These are phyloP conservation scores for Papiliotrema nemorosa DNA, from an alignment of 1,284 basidiomycete species.

Conservation along the genomic window DNA sequence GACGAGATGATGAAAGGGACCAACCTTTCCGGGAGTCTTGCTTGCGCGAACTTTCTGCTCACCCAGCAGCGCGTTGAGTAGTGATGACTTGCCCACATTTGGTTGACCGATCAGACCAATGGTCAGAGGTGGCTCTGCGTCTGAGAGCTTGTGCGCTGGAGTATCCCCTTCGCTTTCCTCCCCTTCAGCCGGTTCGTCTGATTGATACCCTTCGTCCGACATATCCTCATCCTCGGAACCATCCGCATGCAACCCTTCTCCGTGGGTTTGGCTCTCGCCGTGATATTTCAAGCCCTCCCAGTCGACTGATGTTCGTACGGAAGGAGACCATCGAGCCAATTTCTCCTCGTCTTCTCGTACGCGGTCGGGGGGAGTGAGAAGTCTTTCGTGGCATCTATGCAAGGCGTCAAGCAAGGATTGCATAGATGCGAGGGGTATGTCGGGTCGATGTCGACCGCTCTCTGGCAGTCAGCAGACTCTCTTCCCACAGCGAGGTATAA, in stretches of 20 bases:
- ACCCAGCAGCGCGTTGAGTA: conserved; percentile 86
- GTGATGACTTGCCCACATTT: conserved; percentile 87
- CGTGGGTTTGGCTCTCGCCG: background rate
- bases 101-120: conserved; percentile 88
- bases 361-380: conserved; percentile 65
- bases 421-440: conserved; percentile 57
- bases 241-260: background rate
- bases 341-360: conserved; percentile 57
- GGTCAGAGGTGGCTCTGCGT: conserved; percentile 57
- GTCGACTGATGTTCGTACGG: conserved; percentile 62
- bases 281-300: conserved; percentile 53
- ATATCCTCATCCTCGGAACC: background rate
- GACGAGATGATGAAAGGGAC: conserved; percentile 9
- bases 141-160: too few species aligned
- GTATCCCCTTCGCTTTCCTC: too few species aligned
- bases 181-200: too few species aligned
- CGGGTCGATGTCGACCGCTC: conserved; percentile 56
- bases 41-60: conserved; percentile 76
- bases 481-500: background rate
- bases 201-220: conserved; percentile 11
- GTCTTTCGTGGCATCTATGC: conserved; percentile 61
- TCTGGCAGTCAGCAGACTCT: conserved; percentile 6
- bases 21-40: conserved; percentile 77
- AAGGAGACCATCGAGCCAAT: conserved; percentile 63
- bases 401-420: conserved; percentile 64